Conservation (phyloP, 1,284 basidiomycete species). For the Xerocomus amazonicus region DNA sequence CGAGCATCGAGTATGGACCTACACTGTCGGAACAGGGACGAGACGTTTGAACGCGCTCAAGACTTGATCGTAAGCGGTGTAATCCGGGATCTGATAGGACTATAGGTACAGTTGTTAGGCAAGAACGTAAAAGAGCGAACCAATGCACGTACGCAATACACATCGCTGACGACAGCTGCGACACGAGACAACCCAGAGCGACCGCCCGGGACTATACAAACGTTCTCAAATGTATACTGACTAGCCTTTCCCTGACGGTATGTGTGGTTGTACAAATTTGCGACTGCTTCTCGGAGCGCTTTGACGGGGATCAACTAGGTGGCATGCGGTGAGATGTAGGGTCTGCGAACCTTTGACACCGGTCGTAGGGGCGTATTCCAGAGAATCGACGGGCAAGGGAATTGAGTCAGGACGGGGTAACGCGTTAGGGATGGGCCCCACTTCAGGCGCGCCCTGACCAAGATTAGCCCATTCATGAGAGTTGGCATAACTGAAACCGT, state of each 20-base stretch:
- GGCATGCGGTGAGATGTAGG: slow-evolving; percentile 10
- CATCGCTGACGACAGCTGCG: slow-evolving; percentile 86
- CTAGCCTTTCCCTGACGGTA: slow-evolving; percentile 79
- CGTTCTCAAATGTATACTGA: slow-evolving; percentile 88
- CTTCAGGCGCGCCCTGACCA: slow-evolving; percentile 88
- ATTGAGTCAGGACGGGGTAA: slow-evolving; percentile 64
- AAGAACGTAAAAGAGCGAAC: background rate
- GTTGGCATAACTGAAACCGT: slow-evolving; percentile 78
- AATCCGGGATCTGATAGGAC: slow-evolving; percentile 86
- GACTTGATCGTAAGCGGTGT: slow-evolving; percentile 84
- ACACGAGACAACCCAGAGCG: slow-evolving; percentile 85
- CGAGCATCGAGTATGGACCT: slow-evolving; percentile 30
- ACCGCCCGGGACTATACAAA: slow-evolving; percentile 89
- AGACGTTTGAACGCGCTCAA: slow-evolving; percentile 85
- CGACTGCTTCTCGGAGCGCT: slow-evolving; percentile 70
- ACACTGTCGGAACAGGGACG: slow-evolving; percentile 87
- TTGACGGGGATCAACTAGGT: slow-evolving; percentile 1
- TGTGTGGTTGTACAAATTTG: slow-evolving; percentile 82
- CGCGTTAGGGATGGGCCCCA: slow-evolving; percentile 78
- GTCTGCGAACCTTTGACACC: slow-evolving; percentile 70
- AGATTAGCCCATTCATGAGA: slow-evolving; percentile 82
- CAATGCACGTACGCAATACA: slow-evolving; percentile 57
- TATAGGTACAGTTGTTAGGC: slow-evolving; percentile 27
- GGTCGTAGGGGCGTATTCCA: slow-evolving; percentile 92
- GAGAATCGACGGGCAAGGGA: slow-evolving; percentile 64